Base-by-base conservation (phyloP, 495 filamentous ascomycete genomes). In the Oidiodendron maius region DNA sequence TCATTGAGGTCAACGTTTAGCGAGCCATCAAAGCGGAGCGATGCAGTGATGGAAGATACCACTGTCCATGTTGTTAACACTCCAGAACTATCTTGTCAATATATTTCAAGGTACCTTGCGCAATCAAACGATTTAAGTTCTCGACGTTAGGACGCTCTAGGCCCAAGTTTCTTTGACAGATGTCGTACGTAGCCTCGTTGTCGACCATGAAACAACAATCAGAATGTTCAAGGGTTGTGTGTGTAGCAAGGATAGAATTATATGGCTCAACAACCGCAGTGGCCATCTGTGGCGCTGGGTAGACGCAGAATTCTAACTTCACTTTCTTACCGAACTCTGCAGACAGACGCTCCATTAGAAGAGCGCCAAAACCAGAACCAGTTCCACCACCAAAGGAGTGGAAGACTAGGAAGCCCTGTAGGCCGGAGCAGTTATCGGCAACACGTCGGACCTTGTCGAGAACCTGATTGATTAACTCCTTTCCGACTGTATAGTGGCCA, bases 201-300 rank as follows among this genome's bases (percentile, higher is more conserved):
- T 98, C 93, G 55, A 98, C 94, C 83, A 98, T 90, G 82, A 98
- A 98, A 56, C 86, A 91, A 79, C 93, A 98, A 78, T 98, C 93
- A 51, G 91, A 95, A 76, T 98, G 90, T 80, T 97, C 94, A 34
- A 97, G 84, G 59, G 94, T 98, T 59, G 90, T 97, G 77, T 98
- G 93, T 48, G 93, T 98, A 57, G 94, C 95, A 48, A 98, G 78
- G 69, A 97, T 96, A 41, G 94, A 95, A 77, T 97, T 98, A 79
- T 98, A 98, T 21, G 93, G 93, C 78, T 98, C 93, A 55, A 98
- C 93, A 46, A 98, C 91, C 42, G 94, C 90, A 58, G 91, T 96
- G 56, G 89, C 89, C 56, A 91, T 91, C 74, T 90, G 91, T 35
- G 94, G 94, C 55, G 93, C 89, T 56, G 93, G 93, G 74, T 98